Evolutionary conservation across 2,329 filamentous ascomycete genomes (phyloP).

Genomic region (Dissoconium aciculare): DNA sequence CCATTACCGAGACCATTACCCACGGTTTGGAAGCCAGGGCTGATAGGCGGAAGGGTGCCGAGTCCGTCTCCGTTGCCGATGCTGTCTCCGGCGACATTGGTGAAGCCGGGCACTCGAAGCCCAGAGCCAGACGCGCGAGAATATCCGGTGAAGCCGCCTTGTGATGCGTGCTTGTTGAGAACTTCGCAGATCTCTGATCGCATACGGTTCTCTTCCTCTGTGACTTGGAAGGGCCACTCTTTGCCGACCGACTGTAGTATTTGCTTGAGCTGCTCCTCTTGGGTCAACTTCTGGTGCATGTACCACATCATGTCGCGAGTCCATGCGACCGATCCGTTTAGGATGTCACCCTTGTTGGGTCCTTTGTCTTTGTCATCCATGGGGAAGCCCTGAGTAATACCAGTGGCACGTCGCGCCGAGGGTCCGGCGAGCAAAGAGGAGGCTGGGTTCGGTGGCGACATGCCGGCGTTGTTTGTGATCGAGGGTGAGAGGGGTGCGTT

Average conservation of each 20-base stretch:
- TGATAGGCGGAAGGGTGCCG: constrained; percentile 25
- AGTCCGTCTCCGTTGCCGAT: constrained; percentile 30
- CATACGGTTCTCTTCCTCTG: constrained; percentile 91
- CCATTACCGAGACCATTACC: constrained; percentile 45
- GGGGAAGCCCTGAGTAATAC: constrained; percentile 82
- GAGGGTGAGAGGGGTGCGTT: constrained; percentile 80
- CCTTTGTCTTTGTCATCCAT: constrained; percentile 97
- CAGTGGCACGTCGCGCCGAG: constrained; percentile 63
- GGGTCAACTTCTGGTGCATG: constrained; percentile 72
- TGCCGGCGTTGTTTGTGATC: constrained; percentile 49
- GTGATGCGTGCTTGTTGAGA: constrained; percentile 61
- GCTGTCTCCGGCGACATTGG: constrained; percentile 73
- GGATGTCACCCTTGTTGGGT: constrained; percentile 95
- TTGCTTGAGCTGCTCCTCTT: constrained; percentile 74
- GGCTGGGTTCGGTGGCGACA: constrained; percentile 59
- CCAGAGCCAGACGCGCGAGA: constrained; percentile 70
- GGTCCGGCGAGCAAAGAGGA: constrained; percentile 80
- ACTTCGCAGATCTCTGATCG: constrained; percentile 81
- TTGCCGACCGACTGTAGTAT: constrained; percentile 58
- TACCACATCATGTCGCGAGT: constrained; percentile 97
- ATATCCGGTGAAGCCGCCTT: constrained; percentile 55
- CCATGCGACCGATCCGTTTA: constrained; percentile 95
- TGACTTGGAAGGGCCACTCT: constrained; percentile 63
- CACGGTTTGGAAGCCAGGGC: constrained; percentile 46
- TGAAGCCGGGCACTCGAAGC: constrained; percentile 81